phyloP scores from a whole-genome alignment of 2,329 filamentous ascomycete genomes.

The Sordariomycetes sp. region DNA sequence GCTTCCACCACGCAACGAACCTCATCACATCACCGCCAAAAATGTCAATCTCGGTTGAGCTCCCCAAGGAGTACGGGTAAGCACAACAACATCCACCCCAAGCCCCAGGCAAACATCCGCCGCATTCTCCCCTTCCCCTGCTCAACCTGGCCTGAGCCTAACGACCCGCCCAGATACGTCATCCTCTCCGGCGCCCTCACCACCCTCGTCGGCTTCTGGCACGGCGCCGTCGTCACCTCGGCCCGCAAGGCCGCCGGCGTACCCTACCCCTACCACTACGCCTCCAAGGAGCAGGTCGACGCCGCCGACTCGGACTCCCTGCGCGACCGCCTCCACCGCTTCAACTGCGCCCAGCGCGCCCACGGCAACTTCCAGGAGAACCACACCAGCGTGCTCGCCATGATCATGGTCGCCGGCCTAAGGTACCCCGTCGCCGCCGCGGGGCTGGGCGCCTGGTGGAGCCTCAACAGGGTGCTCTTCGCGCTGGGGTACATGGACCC shows the following conservation, averaged over 20 bases:
- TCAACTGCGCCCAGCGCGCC: constrained; percentile 53
- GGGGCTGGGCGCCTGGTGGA: constrained; percentile 38
- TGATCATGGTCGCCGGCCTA: constrained; percentile 41
- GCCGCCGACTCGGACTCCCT: constrained; percentile 29
- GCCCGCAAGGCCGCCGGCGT: constrained; percentile 40
- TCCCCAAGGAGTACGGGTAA: constrained; percentile 39
- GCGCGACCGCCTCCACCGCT: constrained; percentile 31
- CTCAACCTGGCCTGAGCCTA: background rate
- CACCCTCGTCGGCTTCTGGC: constrained; percentile 43
- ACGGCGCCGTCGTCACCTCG: constrained; percentile 30
- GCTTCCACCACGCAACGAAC: background rate
- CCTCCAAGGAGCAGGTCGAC: constrained; percentile 26
- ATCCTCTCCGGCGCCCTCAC: constrained; percentile 41
- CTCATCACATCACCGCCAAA: constrained; percentile 10
- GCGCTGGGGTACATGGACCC: constrained; percentile 35
- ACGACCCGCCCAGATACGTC: constrained; percentile 35
- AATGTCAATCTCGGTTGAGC: constrained; percentile 28
- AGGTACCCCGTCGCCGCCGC: constrained; percentile 36
- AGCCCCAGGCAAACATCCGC: background rate
- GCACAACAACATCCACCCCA: constrained; percentile 6
- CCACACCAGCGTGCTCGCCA: constrained; percentile 33
- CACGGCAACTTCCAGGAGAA: constrained; percentile 54
- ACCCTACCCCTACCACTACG: constrained; percentile 44
- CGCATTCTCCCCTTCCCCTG: background rate
- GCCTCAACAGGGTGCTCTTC: constrained; percentile 35